Evolutionary conservation across 306 rosid genomes (phyloP).

Genomic region (Cyamopsis tetragonoloba): DNA sequence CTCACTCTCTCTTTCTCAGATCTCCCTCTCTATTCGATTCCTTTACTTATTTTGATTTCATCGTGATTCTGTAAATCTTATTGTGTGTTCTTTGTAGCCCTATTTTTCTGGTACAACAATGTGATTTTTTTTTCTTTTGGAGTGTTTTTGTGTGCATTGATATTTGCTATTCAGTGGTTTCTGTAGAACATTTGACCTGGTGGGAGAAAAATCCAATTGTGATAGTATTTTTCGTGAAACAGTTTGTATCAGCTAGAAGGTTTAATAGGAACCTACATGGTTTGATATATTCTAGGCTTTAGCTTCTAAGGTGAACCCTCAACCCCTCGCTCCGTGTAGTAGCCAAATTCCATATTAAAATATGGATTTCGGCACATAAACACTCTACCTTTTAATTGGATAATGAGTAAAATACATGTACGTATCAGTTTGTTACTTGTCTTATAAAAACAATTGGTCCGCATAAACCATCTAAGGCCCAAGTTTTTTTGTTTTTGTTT

Average conservation of each 20-base stretch:
- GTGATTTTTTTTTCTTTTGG: not conserved
- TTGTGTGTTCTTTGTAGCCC: not conserved
- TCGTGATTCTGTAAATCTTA: not conserved
- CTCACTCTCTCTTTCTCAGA: slow-evolving; percentile 18
- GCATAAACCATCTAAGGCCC: too few species aligned
- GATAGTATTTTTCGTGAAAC: not conserved
- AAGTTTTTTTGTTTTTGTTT: not conserved
- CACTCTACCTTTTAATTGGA: not conserved
- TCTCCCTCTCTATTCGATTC: not conserved
- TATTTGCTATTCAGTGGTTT: not conserved
- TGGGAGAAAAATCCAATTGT: not conserved
- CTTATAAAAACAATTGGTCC: too few species aligned
- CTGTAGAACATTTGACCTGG: not conserved
- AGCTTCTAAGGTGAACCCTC: too few species aligned
- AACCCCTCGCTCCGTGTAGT: too few species aligned
- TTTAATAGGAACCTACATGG: not conserved
- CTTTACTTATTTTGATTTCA: not conserved
- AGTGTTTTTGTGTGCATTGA: not conserved
- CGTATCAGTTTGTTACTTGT: too few species aligned
- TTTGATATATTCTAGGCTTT: too few species aligned
- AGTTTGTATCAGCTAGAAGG: not conserved
- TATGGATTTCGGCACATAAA: not conserved
- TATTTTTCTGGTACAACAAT: not conserved
- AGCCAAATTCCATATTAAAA: too few species aligned
- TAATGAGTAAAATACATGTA: too few species aligned